phyloP scores from a whole-genome alignment of 345 rosid genomes.

The Hypericum androsaemum region DNA sequence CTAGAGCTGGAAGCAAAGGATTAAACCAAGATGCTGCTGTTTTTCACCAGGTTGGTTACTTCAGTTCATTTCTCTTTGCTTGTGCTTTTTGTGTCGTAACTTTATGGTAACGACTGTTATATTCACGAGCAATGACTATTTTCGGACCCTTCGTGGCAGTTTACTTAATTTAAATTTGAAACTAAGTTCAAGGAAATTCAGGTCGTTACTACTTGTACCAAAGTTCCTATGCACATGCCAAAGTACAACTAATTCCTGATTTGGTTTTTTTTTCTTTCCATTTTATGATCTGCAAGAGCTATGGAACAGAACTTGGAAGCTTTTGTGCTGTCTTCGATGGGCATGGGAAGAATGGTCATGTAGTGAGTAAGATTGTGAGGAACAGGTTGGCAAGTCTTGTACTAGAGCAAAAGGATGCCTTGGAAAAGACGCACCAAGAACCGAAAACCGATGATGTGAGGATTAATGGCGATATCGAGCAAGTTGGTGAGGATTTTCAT shows the following conservation, averaged over 20 bases:
- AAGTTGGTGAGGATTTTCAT: conserved; percentile 13
- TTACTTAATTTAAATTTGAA: no score
- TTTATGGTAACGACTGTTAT: no score
- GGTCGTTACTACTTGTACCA: neutral
- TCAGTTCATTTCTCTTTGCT: neutral
- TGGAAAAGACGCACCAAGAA: conserved; percentile 4
- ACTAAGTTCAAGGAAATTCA: neutral
- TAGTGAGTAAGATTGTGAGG: conserved; percentile 57
- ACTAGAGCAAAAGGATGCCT: conserved; percentile 37
- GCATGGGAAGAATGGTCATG: conserved; percentile 72
- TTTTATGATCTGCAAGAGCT: conserved; percentile 28
- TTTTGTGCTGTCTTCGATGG: conserved; percentile 83
- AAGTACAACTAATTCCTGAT: no score
- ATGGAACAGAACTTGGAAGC: conserved; percentile 47
- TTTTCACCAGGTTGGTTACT: conserved; percentile 38
- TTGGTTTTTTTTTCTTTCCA: neutral
- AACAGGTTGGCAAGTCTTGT: conserved; percentile 49
- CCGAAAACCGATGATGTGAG: neutral
- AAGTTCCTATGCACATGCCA: no score
- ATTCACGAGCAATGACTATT: no score
- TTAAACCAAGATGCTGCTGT: conserved; percentile 74
- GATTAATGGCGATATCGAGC: neutral
- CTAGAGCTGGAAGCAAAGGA: conserved; percentile 66
- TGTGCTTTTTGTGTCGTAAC: no score
- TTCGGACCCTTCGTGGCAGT: no score